Evolutionary conservation across 768 basidiomycete species (phyloP).

Genomic region (Collybia sp.): DNA sequence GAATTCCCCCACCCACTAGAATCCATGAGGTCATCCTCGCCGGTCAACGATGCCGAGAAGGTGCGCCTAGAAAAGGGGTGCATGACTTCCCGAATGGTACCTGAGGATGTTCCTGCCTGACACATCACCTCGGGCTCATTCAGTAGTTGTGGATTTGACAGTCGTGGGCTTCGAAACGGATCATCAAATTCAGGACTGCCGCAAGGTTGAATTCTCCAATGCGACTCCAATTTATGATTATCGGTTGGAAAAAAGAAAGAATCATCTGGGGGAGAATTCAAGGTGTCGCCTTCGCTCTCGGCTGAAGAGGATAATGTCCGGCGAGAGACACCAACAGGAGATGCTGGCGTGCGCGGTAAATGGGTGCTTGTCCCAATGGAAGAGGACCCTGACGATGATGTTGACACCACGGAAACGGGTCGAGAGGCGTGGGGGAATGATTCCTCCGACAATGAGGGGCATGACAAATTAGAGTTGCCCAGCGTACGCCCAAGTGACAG

Average conservation of each 20-base stretch:
- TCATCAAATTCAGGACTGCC: constrained; percentile 9
- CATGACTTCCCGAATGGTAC: constrained; percentile 32
- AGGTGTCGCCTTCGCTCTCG: constrained; percentile 21
- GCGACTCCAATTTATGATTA: constrained; percentile 13
- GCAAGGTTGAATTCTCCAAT: constrained; percentile 13
- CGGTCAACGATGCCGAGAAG: background rate
- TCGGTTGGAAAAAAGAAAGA: constrained; percentile 15
- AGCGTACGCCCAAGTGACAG: constrained; percentile 7
- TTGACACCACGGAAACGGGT: constrained; percentile 11
- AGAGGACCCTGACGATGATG: constrained; percentile 26
- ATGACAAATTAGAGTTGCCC: constrained; percentile 14
- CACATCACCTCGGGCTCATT: constrained; percentile 19
- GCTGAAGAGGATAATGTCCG: constrained; percentile 14
- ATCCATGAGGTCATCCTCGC: constrained; percentile 2
- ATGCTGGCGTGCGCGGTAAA: background rate
- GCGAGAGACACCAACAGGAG: background rate
- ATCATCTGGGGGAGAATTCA: constrained; percentile 18
- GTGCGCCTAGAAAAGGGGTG: constrained; percentile 4
- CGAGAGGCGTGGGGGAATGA: constrained; percentile 31
- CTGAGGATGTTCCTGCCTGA: constrained; percentile 42
- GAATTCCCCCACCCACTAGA: constrained; percentile 6
- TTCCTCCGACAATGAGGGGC: constrained; percentile 21
- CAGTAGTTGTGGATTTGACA: constrained; percentile 9
- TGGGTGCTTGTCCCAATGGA: no score
- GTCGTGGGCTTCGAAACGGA: constrained; percentile 2